Percentiles rank a stretch among this genome's conserved stretches.
phyloP scores from a whole-genome alignment of 805 yeast species.

The Cyberlindnera euphorbiiphila region DNA sequence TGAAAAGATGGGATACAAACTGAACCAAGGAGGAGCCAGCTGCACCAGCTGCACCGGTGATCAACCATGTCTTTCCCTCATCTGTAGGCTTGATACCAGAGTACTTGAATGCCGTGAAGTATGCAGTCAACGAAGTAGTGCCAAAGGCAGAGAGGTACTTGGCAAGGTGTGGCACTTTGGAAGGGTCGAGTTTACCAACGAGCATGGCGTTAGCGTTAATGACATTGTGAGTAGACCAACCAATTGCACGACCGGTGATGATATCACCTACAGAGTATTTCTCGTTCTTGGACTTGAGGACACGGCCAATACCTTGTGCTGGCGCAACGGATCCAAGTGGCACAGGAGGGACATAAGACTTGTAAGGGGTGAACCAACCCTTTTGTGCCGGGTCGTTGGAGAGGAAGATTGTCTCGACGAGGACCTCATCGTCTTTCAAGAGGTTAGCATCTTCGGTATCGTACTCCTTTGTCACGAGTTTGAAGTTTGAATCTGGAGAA shows the following conservation, averaged over 20 bases:
- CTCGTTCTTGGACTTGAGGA: slow-evolving; percentile 42
- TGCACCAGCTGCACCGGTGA: slow-evolving; percentile 73
- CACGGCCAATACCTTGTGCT: slow-evolving; percentile 48
- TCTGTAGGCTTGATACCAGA: slow-evolving; percentile 42
- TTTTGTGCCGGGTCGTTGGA: slow-evolving; percentile 65
- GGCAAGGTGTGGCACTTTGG: slow-evolving; percentile 30
- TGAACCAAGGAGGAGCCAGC: slow-evolving; percentile 61
- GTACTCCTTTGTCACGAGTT: slow-evolving; percentile 21
- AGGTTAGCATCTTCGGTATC: slow-evolving; percentile 22
- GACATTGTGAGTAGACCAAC: slow-evolving; percentile 48
- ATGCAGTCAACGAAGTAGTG: slow-evolving; percentile 58
- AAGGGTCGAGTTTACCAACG: slow-evolving; percentile 15
- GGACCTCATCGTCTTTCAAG: slow-evolving; percentile 37
- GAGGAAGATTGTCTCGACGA: slow-evolving; percentile 42
- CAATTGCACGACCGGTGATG: slow-evolving; percentile 36
- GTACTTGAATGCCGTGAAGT: slow-evolving; percentile 47
- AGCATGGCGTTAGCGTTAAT: slow-evolving; percentile 19
- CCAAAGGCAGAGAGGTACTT: slow-evolving; percentile 50
- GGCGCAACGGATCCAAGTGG: slow-evolving; percentile 42
- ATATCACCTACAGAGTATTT: slow-evolving; percentile 42
- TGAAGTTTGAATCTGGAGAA: slow-evolving; percentile 30
- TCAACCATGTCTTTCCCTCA: slow-evolving; percentile 42
- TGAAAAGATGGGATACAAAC: slow-evolving; percentile 48
- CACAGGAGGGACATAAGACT: slow-evolving; percentile 29
- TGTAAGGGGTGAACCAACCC: slow-evolving; percentile 43